Base-by-base conservation (phyloP, 148 eudicot species). In the Mesembryanthemum crystallinum region DNA sequence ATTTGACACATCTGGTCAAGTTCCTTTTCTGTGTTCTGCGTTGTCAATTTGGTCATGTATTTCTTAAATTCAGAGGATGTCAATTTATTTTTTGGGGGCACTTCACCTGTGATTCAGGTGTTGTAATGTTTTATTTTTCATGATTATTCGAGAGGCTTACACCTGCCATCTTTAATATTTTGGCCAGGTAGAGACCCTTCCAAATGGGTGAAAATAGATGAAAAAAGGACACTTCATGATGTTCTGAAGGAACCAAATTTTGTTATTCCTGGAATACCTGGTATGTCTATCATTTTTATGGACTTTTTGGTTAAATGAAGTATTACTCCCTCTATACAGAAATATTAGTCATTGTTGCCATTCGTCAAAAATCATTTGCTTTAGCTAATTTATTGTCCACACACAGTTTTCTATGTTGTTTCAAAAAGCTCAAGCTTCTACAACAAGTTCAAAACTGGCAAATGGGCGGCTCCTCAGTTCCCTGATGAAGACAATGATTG, bases 251-350 rank as follows among this genome's bases (percentile, higher is more conserved):
- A 86, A 65, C 89, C 87, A 72, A 80, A 89, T 77, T 39, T 80
- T 59, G 60, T 90, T 49, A 87, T 92, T 45, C 92, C 94, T 61
- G 97, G 93, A 76, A 85, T 95, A 79, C 98, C 98, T 79, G 98
- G 98, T 94, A 80, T 69, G 82, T 33, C 10, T 6, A 30, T 69
- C 24, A 6, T 13, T 23, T 14, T 65, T 25, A 21, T 30, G 28
- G 17, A 27, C 51, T 51, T 51, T 29, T 45, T 28, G 43, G 21
- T 32, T 73, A 5, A 24, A 57, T 54, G 13, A 20, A 54, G 5
- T 21, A 18, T 54, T 54, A 45, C 49, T 13, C 11, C 14, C 14
- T 45, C 14, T 45, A 13, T 45, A 9, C 49, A 45, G 49, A 45
- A 45, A 45, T 10, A 8, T 8, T 8, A 9, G 11, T 45, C 14